These are phyloP conservation scores for Phaseolus lunatus DNA, from an alignment of 306 rosid species.

Conservation along the genomic window DNA sequence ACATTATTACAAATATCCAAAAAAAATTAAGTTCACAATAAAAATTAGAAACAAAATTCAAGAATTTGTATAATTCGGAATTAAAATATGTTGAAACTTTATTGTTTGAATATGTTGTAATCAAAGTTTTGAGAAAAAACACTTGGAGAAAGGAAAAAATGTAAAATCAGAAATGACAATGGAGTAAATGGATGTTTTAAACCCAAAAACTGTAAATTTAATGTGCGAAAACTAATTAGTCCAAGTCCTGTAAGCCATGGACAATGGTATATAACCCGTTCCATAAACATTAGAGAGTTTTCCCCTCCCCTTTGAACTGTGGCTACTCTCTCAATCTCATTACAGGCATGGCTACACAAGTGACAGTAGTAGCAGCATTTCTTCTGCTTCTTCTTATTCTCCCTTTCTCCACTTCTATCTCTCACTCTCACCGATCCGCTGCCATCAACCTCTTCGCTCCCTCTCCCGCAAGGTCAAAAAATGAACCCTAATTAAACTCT, in stretches of 20 bases:
- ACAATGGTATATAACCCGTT: too few species aligned
- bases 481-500: slow-evolving; percentile 49
- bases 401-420: slow-evolving; percentile 66
- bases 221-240: too few species aligned
- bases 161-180: too few species aligned
- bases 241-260: not conserved
- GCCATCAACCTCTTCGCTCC: slow-evolving; percentile 72
- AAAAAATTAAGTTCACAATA: too few species aligned
- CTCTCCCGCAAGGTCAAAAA: slow-evolving; percentile 62
- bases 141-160: too few species aligned
- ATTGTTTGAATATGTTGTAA: too few species aligned
- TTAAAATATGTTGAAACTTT: too few species aligned
- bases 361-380: slow-evolving; percentile 48
- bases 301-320: not conserved
- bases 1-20: too few species aligned
- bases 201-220: not conserved
- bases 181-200: too few species aligned
- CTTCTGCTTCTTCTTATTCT: slow-evolving; percentile 62
- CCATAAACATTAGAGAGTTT: not conserved
- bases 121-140: too few species aligned
- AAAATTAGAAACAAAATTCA: too few species aligned
- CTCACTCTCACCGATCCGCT: slow-evolving; percentile 83
- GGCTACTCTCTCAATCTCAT: slow-evolving; percentile 25
- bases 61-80: too few species aligned
- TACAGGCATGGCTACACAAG: slow-evolving; percentile 82